Percentiles rank a stretch among this genome's conserved stretches.
These are phyloP conservation scores for Hysterium pulicare DNA, from an alignment of 2,329 filamentous ascomycete genomes.

Conservation along the genomic window DNA sequence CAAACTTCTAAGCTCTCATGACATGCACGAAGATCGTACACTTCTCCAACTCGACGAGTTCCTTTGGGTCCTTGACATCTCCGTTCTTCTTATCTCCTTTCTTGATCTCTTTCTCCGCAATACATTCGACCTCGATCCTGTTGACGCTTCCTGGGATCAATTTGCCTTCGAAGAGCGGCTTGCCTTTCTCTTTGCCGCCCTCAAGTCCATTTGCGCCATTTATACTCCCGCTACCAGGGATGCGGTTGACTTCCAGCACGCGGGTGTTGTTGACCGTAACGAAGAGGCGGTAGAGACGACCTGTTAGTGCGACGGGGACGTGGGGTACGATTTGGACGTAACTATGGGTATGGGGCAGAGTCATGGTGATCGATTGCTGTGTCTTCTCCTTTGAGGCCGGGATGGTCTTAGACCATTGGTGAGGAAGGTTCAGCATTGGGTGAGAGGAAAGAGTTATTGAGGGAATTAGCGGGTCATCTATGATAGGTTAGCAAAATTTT, in stretches of 20 bases:
- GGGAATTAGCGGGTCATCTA: slow-evolving; percentile 62
- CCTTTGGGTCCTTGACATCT: slow-evolving; percentile 20
- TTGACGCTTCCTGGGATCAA: slow-evolving; percentile 68
- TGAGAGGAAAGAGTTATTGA: slow-evolving; percentile 66
- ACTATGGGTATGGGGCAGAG: slow-evolving; percentile 63
- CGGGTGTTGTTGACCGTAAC: slow-evolving; percentile 65
- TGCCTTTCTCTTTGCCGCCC: slow-evolving; percentile 43
- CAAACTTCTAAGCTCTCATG: slow-evolving; percentile 37
- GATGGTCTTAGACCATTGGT: slow-evolving; percentile 62
- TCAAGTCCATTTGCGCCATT: slow-evolving; percentile 17
- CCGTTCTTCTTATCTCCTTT: slow-evolving; percentile 16
- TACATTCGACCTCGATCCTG: slow-evolving; percentile 72
- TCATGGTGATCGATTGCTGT: slow-evolving; percentile 70
- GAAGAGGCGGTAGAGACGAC: slow-evolving; percentile 73
- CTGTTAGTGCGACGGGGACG: slow-evolving; percentile 60
- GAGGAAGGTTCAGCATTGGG: slow-evolving; percentile 59
- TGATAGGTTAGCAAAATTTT: slow-evolving; percentile 14
- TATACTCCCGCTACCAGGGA: slow-evolving; percentile 31
- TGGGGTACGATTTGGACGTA: slow-evolving; percentile 69
- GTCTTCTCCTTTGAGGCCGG: slow-evolving; percentile 62
- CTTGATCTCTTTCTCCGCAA: slow-evolving; percentile 62
- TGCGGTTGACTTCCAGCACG: slow-evolving; percentile 59
- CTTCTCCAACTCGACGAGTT: slow-evolving; percentile 73
- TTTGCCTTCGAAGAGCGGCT: slow-evolving; percentile 73
- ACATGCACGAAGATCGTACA: slow-evolving; percentile 74